Conservation (phyloP, 2,329 filamentous ascomycete species). For the Bipolaris cookei region DNA sequence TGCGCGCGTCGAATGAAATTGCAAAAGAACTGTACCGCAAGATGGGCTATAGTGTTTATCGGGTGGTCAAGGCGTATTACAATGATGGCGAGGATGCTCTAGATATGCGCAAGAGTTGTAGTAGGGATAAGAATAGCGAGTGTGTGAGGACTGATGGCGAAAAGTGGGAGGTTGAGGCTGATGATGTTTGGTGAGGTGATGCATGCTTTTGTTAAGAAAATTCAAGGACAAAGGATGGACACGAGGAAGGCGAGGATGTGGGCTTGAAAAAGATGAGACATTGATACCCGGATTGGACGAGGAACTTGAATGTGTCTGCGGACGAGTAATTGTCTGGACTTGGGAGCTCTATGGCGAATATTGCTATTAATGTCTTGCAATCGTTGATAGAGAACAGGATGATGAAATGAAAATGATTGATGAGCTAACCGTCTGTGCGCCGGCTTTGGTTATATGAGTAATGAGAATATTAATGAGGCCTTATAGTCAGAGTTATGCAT, state of each 20-base stretch:
- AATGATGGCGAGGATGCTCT: conserved; percentile 94
- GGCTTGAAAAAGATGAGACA: background rate
- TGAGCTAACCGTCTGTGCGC: background rate
- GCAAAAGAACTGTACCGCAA: conserved; percentile 88
- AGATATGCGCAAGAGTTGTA: conserved; percentile 94
- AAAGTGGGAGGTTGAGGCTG: conserved; percentile 75
- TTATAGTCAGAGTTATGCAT: no score
- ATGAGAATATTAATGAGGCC: no score
- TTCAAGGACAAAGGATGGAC: no score
- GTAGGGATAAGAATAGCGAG: conserved; percentile 75
- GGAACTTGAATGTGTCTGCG: background rate
- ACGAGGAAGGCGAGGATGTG: no score
- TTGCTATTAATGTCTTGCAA: background rate
- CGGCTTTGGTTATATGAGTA: background rate
- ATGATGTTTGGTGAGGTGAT: conserved; percentile 76
- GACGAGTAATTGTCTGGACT: background rate
- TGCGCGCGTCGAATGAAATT: conserved; percentile 83
- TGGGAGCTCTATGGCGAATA: background rate
- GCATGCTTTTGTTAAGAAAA: no score
- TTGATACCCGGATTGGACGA: background rate
- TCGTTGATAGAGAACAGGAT: background rate
- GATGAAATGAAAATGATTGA: background rate
- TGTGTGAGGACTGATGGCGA: conserved; percentile 84
- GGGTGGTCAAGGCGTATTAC: conserved; percentile 90
- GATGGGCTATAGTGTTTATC: conserved; percentile 88